phyloP scores from a whole-genome alignment of 768 basidiomycete genomes.

The Gyrodon lividus region DNA sequence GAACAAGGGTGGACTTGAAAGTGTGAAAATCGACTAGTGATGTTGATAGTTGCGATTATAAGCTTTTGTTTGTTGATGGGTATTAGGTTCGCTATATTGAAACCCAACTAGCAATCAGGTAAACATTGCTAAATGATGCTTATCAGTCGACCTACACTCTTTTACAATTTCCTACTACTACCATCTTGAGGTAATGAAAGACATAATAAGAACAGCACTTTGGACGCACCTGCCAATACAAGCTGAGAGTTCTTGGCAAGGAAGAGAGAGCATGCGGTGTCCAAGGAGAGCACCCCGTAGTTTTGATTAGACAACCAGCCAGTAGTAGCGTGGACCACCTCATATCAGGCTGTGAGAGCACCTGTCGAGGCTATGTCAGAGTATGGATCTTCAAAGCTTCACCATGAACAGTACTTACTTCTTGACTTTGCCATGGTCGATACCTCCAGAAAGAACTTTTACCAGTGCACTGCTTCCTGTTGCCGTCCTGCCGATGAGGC shows the following conservation, averaged over 20 bases:
- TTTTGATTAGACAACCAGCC: not conserved
- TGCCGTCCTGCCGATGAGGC: constrained; percentile 28
- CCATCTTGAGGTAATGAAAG: not conserved
- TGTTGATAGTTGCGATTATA: constrained; percentile 40
- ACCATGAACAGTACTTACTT: too few species aligned
- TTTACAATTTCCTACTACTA: too few species aligned
- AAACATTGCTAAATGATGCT: constrained; percentile 27
- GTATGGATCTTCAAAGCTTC: not conserved
- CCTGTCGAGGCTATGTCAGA: not conserved
- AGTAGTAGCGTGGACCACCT: not conserved
- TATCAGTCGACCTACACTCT: constrained; percentile 8
- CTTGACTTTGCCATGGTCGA: constrained; percentile 20
- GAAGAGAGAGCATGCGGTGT: not conserved
- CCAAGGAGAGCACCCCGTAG: not conserved
- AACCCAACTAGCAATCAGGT: constrained; percentile 36
- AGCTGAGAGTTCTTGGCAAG: not conserved
- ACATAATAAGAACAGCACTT: not conserved
- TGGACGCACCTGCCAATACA: constrained; percentile 8
- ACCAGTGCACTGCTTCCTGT: constrained; percentile 19
- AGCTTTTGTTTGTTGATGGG: constrained; percentile 40
- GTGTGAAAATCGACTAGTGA: constrained; percentile 38
- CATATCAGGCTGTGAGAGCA: not conserved
- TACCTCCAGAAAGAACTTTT: constrained; percentile 17
- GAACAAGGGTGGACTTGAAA: constrained; percentile 40
- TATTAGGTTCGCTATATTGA: constrained; percentile 37